phyloP scores from a whole-genome alignment of 257 asterid species.

The Nicotiana attenuata region DNA sequence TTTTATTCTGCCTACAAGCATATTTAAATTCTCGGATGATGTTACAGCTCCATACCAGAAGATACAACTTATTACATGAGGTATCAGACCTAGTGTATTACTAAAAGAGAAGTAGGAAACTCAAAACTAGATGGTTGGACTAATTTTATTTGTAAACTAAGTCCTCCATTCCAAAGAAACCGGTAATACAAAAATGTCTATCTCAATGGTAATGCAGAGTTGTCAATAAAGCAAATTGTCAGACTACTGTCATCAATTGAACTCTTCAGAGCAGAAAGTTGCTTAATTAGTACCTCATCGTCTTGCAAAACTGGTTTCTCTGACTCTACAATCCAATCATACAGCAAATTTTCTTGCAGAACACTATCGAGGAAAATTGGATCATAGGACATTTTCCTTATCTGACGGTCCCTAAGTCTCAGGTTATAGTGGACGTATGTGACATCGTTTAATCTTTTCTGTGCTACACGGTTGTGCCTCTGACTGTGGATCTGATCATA shows the following conservation, averaged over 20 bases:
- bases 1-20: not conserved
- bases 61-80: not conserved
- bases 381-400: constrained; percentile 56
- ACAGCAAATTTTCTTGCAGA: constrained; percentile 62
- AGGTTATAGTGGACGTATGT: constrained; percentile 76
- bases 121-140: not conserved
- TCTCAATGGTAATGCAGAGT: not conserved
- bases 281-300: constrained; percentile 58
- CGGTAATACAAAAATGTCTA: not conserved
- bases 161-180: not conserved
- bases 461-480: constrained; percentile 60
- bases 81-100: not conserved
- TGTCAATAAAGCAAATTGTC: not conserved
- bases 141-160: not conserved
- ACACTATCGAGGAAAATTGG: constrained; percentile 48
- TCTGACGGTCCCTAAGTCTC: constrained; percentile 84
- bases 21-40: not conserved
- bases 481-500: constrained; percentile 62
- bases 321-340: constrained; percentile 73
- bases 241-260: not conserved
- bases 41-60: not conserved
- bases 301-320: constrained; percentile 61
- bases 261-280: not conserved
- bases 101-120: not conserved
- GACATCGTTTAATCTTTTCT: constrained; percentile 61